Base-by-base conservation (phyloP, 306 rosid genomes). In the Mimosa pudica region DNA sequence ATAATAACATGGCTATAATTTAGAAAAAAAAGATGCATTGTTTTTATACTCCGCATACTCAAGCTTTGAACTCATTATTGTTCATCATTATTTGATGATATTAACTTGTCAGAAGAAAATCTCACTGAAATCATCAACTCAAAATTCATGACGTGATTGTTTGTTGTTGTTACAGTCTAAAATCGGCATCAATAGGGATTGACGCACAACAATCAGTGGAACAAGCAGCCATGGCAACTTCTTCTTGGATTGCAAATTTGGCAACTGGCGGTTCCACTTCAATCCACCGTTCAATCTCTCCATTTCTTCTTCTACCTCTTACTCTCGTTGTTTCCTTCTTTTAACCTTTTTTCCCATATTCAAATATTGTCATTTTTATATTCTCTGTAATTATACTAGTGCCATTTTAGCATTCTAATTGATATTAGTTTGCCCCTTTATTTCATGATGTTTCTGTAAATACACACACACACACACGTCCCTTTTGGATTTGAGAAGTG, bases 181-280 rank as follows among this genome's bases (percentile, higher is more conserved):
- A 88, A 77, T 90, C 97, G 0, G 41, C 74, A 3, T 82, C 88
- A 1, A 79, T 78, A 24, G 87, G 85, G 57, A 82, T 89, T 0
- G 87, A 78, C 30, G 77, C 91, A 47, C 85, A 79, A 14, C 61
- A 83, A 41, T 55, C 89, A 0, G 83, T 90, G 12, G 66, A 84
- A 57, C 86, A 86, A 10, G 92, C 92, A 6, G 90, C 88, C 51
- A 70, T 41, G n/a, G 90, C 90, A 4, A 82, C 89, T 32, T 65
- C 75, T 54, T 82, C 93, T 8, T 88, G 93, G 90, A 82, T 92
- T n/a, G 92, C 97, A n/a, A 80, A 87, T 86, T 79, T 92, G 88
- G 96, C 97, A 1, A 82, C 88, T 4, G 93, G 96, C 4, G 80
- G 32, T 18, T 84, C 96, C 38, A 17, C 77, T 0, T 86, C 33